Conservation (phyloP, 176 grass and related monocot species). For the Ensete glaucum region DNA sequence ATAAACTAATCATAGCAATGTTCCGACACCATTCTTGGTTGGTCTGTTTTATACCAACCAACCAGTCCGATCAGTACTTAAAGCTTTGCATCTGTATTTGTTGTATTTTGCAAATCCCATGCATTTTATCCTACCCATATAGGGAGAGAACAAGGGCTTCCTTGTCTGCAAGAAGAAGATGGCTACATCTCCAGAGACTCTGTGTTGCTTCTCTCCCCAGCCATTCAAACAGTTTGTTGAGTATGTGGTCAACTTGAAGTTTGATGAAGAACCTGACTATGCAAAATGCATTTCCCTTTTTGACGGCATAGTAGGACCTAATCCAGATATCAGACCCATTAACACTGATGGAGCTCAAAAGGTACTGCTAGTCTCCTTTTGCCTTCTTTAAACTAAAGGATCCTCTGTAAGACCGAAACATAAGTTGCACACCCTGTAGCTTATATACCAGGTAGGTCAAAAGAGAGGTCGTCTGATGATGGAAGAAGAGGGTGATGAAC, state of each 20-base stretch:
- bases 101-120: background rate
- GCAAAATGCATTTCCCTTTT: slow-evolving; percentile 3
- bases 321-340: slow-evolving; percentile 1
- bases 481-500: background rate
- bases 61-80: too few relatives aligned
- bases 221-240: slow-evolving; percentile 9
- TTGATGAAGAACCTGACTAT: slow-evolving; percentile 15
- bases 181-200: background rate
- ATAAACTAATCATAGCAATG: too few relatives aligned
- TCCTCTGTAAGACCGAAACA: background rate
- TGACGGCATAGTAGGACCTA: slow-evolving; percentile 9
- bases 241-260: slow-evolving; percentile 9
- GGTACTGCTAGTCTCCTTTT: background rate
- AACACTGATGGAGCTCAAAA: slow-evolving; percentile 12
- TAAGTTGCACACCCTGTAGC: background rate
- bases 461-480: background rate
- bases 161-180: slow-evolving; percentile 8
- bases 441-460: slow-evolving; percentile 4
- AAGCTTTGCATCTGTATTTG: background rate
- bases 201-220: background rate
- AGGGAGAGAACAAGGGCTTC: slow-evolving; percentile 14
- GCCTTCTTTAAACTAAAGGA: background rate
- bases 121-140: background rate
- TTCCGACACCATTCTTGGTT: too few relatives aligned
- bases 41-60: too few relatives aligned